phyloP scores from a whole-genome alignment of 192 early-diverging fungal genomes.

The Linnemannia hyalina region DNA sequence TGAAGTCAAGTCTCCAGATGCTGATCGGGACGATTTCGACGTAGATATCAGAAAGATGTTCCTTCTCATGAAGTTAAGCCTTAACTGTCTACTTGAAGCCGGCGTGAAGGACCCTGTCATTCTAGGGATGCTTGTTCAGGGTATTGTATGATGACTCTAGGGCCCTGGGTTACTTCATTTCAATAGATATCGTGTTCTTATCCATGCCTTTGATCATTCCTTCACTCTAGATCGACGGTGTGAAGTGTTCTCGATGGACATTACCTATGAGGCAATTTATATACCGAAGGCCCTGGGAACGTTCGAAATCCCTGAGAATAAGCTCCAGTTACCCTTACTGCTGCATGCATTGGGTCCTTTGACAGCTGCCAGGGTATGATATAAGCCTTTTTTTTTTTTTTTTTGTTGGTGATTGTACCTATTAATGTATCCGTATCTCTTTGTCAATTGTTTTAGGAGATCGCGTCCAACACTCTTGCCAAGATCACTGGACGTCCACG shows the following conservation, averaged over 20 bases:
- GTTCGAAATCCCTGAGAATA: constrained; percentile 20
- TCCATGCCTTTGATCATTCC: not conserved
- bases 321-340: constrained; percentile 18
- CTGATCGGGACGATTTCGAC: constrained; percentile 16
- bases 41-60: constrained; percentile 15
- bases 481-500: constrained; percentile 25
- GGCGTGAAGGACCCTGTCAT: constrained; percentile 22
- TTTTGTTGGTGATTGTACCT: not conserved
- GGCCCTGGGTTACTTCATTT: not conserved
- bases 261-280: constrained; percentile 15
- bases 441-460: not conserved
- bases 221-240: constrained; percentile 14
- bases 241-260: constrained; percentile 23
- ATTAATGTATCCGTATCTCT: not conserved
- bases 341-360: constrained; percentile 26
- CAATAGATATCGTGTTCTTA: not conserved
- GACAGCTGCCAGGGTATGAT: constrained; percentile 15
- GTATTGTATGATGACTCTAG: not conserved
- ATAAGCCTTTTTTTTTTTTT: not conserved
- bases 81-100: constrained; percentile 6
- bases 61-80: constrained; percentile 17
- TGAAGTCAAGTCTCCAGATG: constrained; percentile 16
- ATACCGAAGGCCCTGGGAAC: constrained; percentile 16
- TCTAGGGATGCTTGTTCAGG: constrained; percentile 18
- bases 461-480: constrained; percentile 18